These are phyloP conservation scores for Candida verbasci DNA, from an alignment of 805 yeast genomes.

Conservation along the genomic window DNA sequence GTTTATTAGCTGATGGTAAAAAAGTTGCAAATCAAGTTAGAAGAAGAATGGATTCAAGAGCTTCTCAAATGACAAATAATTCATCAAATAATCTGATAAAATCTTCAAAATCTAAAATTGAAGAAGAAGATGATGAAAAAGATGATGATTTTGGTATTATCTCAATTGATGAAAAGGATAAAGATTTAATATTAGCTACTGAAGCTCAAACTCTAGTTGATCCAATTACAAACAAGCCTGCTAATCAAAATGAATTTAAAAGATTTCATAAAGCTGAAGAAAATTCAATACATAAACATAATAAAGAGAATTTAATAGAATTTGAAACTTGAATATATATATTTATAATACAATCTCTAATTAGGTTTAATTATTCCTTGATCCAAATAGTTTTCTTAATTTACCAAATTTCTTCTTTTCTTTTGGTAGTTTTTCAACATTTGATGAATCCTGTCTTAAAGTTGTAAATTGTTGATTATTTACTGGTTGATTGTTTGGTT, in stretches of 20 bases:
- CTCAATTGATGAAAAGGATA: slow-evolving; percentile 39
- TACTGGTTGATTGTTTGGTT: slow-evolving; percentile 3
- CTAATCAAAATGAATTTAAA: slow-evolving; percentile 15
- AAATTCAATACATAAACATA: slow-evolving; percentile 9
- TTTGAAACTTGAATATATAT: slow-evolving; percentile 27
- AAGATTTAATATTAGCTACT: slow-evolving; percentile 46
- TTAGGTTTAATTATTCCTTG: slow-evolving; percentile 1
- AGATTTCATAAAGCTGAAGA: slow-evolving; percentile 23
- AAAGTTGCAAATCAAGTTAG: slow-evolving; percentile 88
- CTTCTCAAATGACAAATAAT: slow-evolving; percentile 18
- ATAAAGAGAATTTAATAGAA: slow-evolving; percentile 37
- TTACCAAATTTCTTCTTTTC: slow-evolving; percentile 37
- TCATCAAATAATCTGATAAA: slow-evolving; percentile 22
- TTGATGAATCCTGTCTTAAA: slow-evolving; percentile 1
- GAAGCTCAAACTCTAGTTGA: slow-evolving; percentile 41
- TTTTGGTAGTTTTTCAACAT: slow-evolving; percentile 11
- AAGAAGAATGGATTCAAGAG: slow-evolving; percentile 76
- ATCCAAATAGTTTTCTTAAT: slow-evolving; percentile 37
- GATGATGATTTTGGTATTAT: slow-evolving; percentile 43
- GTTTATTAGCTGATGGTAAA: slow-evolving; percentile 86
- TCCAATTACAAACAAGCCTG: slow-evolving; percentile 11
- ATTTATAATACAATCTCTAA: not conserved
- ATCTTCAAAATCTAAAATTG: slow-evolving; percentile 13
- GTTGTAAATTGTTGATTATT: not conserved
- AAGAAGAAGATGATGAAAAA: slow-evolving; percentile 35